Percentiles rank a stretch among this genome's conserved stretches.
phyloP scores from a whole-genome alignment of 495 filamentous ascomycete species.

The Aspergillus baeticus region DNA sequence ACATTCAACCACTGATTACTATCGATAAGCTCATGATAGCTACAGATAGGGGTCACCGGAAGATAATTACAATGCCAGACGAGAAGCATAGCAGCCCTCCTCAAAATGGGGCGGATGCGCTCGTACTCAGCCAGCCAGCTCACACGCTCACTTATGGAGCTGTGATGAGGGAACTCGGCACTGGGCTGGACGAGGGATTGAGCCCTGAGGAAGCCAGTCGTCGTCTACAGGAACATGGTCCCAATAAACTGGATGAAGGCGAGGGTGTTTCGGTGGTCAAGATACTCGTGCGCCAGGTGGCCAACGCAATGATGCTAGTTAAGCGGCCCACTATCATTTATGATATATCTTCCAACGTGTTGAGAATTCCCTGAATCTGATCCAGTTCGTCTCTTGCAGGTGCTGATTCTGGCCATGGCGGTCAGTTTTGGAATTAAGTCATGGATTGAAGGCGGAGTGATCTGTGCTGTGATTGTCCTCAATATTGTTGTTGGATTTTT shows the following conservation, averaged over 20 bases:
- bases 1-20: too few relatives aligned
- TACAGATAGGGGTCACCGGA: too few relatives aligned
- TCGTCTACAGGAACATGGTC: slow-evolving; percentile 56
- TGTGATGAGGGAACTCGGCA: slow-evolving; percentile 56
- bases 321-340: slow-evolving; percentile 12
- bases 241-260: slow-evolving; percentile 60
- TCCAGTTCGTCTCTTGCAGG: slow-evolving; percentile 38
- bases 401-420: slow-evolving; percentile 67
- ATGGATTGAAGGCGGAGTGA: slow-evolving; percentile 70
- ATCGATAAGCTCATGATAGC: too few relatives aligned
- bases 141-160: slow-evolving; percentile 59
- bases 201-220: slow-evolving; percentile 51
- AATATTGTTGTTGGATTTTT: slow-evolving; percentile 69
- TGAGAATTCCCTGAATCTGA: slow-evolving; percentile 21
- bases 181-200: slow-evolving; percentile 62
- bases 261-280: slow-evolving; percentile 55
- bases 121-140: slow-evolving; percentile 60
- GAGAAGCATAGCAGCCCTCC: too few relatives aligned
- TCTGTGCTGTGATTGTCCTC: slow-evolving; percentile 62
- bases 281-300: slow-evolving; percentile 60
- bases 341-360: not conserved
- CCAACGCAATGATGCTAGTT: slow-evolving; percentile 68
- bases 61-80: too few relatives aligned
- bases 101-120: too few relatives aligned
- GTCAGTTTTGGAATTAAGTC: slow-evolving; percentile 67